Percentiles rank a stretch among this genome's conserved stretches.
phyloP scores from a whole-genome alignment of 1,284 basidiomycete species.

The Irpex sp. region DNA sequence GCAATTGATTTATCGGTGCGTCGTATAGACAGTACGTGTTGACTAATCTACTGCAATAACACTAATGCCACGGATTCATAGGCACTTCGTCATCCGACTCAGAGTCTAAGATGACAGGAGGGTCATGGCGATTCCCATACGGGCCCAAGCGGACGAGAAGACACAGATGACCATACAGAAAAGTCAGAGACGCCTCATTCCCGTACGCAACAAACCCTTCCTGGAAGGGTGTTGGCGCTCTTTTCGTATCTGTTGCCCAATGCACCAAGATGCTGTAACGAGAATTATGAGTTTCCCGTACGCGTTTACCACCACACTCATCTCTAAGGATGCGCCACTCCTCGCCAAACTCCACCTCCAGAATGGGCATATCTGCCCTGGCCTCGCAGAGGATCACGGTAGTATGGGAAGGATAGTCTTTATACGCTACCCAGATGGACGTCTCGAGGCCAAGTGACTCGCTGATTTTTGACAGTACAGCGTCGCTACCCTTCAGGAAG shows the following conservation, averaged over 20 bases:
- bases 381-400: not conserved
- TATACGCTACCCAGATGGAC: conserved; percentile 6
- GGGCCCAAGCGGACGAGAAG: not conserved
- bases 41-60: not conserved
- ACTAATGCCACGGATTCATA: too few species aligned
- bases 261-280: not conserved
- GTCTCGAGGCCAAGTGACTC: conserved; percentile 6
- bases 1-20: too few species aligned
- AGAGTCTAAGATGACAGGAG: not conserved
- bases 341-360: not conserved
- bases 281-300: not conserved
- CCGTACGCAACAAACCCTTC: conserved; percentile 7
- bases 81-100: not conserved
- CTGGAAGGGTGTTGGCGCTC: not conserved
- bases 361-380: not conserved
- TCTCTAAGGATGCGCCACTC: not conserved
- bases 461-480: conserved; percentile 9
- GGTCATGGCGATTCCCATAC: not conserved
- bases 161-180: not conserved
- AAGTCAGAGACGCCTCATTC: not conserved
- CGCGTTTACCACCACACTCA: not conserved
- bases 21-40: not conserved
- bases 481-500: conserved; percentile 18
- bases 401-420: not conserved
- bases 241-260: conserved; percentile 5